phyloP scores from a whole-genome alignment of 1,139 yeast genomes.

The Diutina neorugosa region DNA sequence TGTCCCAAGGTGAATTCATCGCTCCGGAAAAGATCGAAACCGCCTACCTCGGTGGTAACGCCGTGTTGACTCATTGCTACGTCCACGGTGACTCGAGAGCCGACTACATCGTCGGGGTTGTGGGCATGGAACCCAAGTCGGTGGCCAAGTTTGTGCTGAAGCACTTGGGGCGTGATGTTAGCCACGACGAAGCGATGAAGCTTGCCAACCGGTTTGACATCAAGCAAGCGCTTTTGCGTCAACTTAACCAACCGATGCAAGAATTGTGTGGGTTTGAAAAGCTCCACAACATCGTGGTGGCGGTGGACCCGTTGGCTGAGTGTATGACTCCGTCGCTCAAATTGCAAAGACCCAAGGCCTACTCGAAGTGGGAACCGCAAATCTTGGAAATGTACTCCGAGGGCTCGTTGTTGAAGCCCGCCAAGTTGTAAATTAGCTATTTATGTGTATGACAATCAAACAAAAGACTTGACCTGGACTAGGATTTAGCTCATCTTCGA shows the following conservation, averaged over 20 bases:
- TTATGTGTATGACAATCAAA: neutral
- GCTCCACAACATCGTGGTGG: neutral
- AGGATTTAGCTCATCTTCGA: neutral
- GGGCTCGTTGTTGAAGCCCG: neutral
- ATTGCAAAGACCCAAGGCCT: neutral
- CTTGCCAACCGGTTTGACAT: neutral
- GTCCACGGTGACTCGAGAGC: constrained; percentile 35
- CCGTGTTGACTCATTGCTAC: constrained; percentile 12
- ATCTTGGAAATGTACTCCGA: neutral
- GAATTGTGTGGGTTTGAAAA: constrained; percentile 2
- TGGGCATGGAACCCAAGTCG: constrained; percentile 25
- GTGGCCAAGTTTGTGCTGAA: neutral
- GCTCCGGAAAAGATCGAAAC: constrained; percentile 73
- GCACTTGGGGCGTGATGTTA: neutral
- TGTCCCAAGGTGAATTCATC: constrained; percentile 74
- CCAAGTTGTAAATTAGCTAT: neutral
- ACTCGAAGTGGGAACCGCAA: neutral
- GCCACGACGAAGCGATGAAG: neutral
- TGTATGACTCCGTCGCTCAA: constrained; percentile 3
- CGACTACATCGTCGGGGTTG: constrained; percentile 41
- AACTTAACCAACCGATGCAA: neutral
- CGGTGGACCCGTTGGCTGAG: neutral
- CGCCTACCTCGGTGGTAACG: constrained; percentile 27
- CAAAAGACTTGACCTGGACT: neutral
- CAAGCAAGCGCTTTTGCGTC: neutral